A percentile compares a stretch with the other conserved stretches of the same genome.
These are phyloP conservation scores for Phenoliferia sp. DNA, from an alignment of 1,284 basidiomycete species.

Conservation along the genomic window DNA sequence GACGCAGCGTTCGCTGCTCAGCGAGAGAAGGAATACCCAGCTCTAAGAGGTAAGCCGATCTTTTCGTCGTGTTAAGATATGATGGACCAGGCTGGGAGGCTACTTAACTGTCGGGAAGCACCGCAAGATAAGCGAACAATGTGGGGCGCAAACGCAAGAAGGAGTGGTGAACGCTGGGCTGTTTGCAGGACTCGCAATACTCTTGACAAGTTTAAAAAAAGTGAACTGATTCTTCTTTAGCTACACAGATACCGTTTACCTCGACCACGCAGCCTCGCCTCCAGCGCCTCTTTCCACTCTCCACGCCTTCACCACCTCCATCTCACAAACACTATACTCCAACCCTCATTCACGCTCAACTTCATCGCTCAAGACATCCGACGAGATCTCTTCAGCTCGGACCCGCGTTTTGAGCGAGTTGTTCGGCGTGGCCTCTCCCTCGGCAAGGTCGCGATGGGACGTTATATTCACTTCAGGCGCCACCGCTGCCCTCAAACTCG, in stretches of 20 bases:
- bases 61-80: not conserved
- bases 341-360: constrained; percentile 42
- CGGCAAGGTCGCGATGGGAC: constrained; percentile 55
- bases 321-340: constrained; percentile 34
- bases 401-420: constrained; percentile 35
- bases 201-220: too few relatives aligned
- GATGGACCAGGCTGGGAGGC: too few relatives aligned
- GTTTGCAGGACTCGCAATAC: too few relatives aligned
- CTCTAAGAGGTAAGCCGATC: constrained; percentile 22
- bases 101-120: too few relatives aligned
- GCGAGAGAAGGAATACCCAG: constrained; percentile 23
- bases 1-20: constrained; percentile 7
- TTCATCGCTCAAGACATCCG: constrained; percentile 32
- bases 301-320: constrained; percentile 18
- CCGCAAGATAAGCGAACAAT: too few relatives aligned
- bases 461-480: constrained; percentile 78
- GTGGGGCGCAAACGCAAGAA: too few relatives aligned
- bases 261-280: constrained; percentile 40
- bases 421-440: constrained; percentile 35
- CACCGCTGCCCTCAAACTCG: constrained; percentile 67
- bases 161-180: too few relatives aligned
- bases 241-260: constrained; percentile 31
- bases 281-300: constrained; percentile 36
- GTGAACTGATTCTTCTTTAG: too few relatives aligned
- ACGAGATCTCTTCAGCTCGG: constrained; percentile 32